phyloP scores from a whole-genome alignment of 2,329 filamentous ascomycete species.

The Diaporthe caulivora region DNA sequence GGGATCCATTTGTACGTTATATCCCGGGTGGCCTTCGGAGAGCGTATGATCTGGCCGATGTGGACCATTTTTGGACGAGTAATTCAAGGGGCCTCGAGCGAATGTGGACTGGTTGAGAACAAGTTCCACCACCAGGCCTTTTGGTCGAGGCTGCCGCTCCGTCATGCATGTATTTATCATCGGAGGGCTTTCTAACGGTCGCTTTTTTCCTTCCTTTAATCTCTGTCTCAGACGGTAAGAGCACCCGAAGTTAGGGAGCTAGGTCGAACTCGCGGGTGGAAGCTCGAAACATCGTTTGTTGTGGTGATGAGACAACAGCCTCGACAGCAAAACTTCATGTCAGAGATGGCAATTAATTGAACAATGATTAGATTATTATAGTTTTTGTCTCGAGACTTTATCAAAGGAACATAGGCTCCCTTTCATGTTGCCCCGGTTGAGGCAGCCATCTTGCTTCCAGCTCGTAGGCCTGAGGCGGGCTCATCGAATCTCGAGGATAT shows the following conservation, averaged over 20 bases:
- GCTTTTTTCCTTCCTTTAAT: neutral
- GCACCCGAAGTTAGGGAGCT: neutral
- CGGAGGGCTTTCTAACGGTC: neutral
- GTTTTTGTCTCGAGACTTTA: neutral
- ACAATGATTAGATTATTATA: slow-evolving; percentile 35
- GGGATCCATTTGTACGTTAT: slow-evolving; percentile 32
- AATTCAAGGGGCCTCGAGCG: neutral
- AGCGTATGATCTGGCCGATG: slow-evolving; percentile 7
- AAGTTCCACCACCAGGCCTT: neutral
- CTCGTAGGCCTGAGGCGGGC: slow-evolving; percentile 17
- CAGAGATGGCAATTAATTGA: neutral
- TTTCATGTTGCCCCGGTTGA: slow-evolving; percentile 10
- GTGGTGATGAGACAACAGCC: neutral
- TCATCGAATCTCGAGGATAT: slow-evolving; percentile 28
- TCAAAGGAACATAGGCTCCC: slow-evolving; percentile 1
- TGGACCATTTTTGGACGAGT: neutral
- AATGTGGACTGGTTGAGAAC: slow-evolving; percentile 9
- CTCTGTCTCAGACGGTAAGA: neutral
- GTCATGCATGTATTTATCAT: slow-evolving; percentile 17
- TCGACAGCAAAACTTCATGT: neutral
- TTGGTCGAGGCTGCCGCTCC: neutral
- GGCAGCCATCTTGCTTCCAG: slow-evolving; percentile 38
- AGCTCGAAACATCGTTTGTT: slow-evolving; percentile 29
- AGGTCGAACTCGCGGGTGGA: neutral
- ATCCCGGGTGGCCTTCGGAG: slow-evolving; percentile 27